phyloP scores from a whole-genome alignment of 2,329 filamentous ascomycete genomes.

The Diatrype stigma region DNA sequence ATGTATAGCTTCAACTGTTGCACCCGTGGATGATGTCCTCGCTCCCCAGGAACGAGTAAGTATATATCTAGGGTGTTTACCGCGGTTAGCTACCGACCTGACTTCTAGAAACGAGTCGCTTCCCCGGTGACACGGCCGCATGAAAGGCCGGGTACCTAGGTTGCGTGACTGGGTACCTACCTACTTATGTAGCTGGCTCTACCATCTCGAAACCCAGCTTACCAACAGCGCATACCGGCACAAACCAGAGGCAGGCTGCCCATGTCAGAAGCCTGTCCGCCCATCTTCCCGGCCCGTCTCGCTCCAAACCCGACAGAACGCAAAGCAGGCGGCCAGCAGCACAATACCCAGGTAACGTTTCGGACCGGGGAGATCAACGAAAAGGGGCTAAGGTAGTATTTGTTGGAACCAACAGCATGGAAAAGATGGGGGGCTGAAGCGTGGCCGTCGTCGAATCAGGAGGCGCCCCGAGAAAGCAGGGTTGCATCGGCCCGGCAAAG shows the following conservation, averaged over 20 bases:
- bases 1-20: too few species aligned
- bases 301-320: too few species aligned
- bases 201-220: not conserved
- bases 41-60: too few species aligned
- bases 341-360: not conserved
- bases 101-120: too few species aligned
- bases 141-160: not conserved
- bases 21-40: not conserved
- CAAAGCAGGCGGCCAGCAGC: too few species aligned
- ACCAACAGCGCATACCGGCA: not conserved
- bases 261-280: not conserved
- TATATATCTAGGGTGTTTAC: too few species aligned
- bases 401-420: constrained; percentile 1
- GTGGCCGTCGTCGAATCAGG: not conserved
- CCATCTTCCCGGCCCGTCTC: too few species aligned
- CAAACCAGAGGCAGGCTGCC: not conserved
- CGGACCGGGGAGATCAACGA: not conserved
- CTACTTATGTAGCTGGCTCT: too few species aligned
- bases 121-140: not conserved
- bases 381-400: not conserved
- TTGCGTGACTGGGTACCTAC: too few species aligned
- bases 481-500: not conserved
- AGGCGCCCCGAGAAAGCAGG: not conserved
- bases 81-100: too few species aligned
- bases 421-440: not conserved